Evolutionary conservation across 208 protist species (phyloP), one percentile per base, ranked within the genome.

Genomic region (Crithidia expoeki): DNA sequence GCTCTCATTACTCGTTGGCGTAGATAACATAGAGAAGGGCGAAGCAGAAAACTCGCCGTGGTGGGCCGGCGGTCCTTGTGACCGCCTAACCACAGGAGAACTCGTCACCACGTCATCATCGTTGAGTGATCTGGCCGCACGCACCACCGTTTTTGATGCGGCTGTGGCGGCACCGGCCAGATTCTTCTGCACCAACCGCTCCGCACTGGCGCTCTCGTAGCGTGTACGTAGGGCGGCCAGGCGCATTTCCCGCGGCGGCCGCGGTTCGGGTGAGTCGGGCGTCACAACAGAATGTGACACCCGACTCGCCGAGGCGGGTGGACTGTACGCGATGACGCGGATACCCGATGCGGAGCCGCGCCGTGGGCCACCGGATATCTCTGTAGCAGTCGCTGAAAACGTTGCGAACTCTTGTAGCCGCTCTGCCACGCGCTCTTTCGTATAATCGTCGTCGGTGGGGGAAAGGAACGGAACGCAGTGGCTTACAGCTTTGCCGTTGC

Each of bases 181-280:
- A 28, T 49, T 42, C 17, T 5, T 49, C 58, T 51, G 58, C 38
- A 34, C 27, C 21, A 16, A 21, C n/a, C 61, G 46, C 0, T 47
- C 47, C 2, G 49, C 47, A 34, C 33, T 67, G 32, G 33, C 61
- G 23, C 33, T 57, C 14, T 38, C 32, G 33, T 62, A 62, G 12
- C 55, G 70, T 14, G 49, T 6, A n/a, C 55, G 70, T 34, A 76
- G 36, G 28, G 70, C 60, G 19, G 51, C 70, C 17, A 75, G 55
- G 2, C 70, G 60, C 33, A 50, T 51, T 55, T 75, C 61, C 53
- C 64, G 42, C 7, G 70, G 69, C 27, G 64, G 47, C 25, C 61
- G 61, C 47, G 47, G 49, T 47, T 56, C 32, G 2, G 47, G 61
- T 11, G 46, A 55, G 21, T 57, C 47, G 3, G 30, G 25, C 10